These are phyloP conservation scores for Mycotypha africana DNA, from an alignment of 371 early-diverging fungal genomes.

Conservation along the genomic window DNA sequence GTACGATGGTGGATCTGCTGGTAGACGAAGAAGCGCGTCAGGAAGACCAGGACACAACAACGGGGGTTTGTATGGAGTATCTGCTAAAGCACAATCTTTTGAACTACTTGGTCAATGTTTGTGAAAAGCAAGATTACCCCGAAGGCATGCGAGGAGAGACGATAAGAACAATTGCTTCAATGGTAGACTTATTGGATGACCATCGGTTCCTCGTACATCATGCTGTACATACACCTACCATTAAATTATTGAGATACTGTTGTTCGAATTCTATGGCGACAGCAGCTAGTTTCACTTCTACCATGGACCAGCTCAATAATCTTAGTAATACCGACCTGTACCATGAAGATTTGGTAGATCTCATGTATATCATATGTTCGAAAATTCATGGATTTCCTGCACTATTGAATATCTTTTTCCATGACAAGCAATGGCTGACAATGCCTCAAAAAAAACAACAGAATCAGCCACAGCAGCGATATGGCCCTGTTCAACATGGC, in stretches of 20 bases:
- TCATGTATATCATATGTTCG: slow-evolving; percentile 84
- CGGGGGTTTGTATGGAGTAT: slow-evolving; percentile 91
- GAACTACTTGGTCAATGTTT: slow-evolving; percentile 70
- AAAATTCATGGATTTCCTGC: slow-evolving; percentile 90
- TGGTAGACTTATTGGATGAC: slow-evolving; percentile 84
- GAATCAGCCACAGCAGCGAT: no score
- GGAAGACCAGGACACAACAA: slow-evolving; percentile 60
- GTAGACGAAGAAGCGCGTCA: slow-evolving; percentile 86
- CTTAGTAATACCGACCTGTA: slow-evolving; percentile 60
- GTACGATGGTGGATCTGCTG: slow-evolving; percentile 83
- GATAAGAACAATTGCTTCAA: slow-evolving; percentile 72
- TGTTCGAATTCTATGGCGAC: no score
- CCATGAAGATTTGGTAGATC: slow-evolving; percentile 81
- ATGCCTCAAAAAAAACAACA: slow-evolving; percentile 45
- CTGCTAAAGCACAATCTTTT: slow-evolving; percentile 81
- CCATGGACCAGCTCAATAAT: no score
- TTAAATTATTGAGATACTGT: slow-evolving; percentile 70
- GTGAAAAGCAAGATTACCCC: slow-evolving; percentile 77
- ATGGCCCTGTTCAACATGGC: no score
- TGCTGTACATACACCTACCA: slow-evolving; percentile 83
- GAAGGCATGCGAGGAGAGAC: slow-evolving; percentile 80
- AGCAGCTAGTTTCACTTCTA: no score
- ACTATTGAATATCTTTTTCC: slow-evolving; percentile 87
- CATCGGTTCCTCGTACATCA: slow-evolving; percentile 87
- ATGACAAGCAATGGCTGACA: slow-evolving; percentile 73